Conservation (phyloP, 176 grass and related monocot species). For the Oryza australiensis region DNA sequence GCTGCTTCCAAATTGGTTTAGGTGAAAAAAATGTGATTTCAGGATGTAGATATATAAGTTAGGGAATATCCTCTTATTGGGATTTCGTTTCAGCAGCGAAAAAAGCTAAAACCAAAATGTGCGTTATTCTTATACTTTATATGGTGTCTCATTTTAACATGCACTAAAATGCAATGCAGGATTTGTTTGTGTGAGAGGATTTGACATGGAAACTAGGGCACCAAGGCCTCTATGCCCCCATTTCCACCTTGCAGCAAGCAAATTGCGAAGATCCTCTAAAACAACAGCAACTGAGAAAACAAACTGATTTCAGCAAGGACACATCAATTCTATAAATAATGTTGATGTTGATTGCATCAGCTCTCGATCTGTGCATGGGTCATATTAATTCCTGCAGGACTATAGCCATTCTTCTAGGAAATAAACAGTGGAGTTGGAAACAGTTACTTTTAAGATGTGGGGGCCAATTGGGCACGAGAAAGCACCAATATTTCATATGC, state of each 20-base stretch:
- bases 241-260: slow-evolving; percentile 72
- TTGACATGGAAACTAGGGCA: slow-evolving; percentile 62
- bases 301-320: slow-evolving; percentile 18
- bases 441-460: slow-evolving; percentile 28
- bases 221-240: slow-evolving; percentile 79
- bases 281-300: slow-evolving; percentile 27
- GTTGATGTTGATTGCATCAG: slow-evolving; percentile 19
- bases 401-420: slow-evolving; percentile 32
- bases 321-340: slow-evolving; percentile 20
- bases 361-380: slow-evolving; percentile 33
- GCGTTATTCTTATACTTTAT: not conserved
- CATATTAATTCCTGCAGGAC: slow-evolving; percentile 35
- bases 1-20: slow-evolving; percentile 3
- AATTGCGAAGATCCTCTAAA: slow-evolving; percentile 42
- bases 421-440: slow-evolving; percentile 39
- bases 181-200: slow-evolving; percentile 90
- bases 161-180: slow-evolving; percentile 51
- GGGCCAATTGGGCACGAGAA: slow-evolving; percentile 26
- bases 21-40: not conserved
- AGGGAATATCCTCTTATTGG: not conserved
- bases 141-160: not conserved
- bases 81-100: not conserved
- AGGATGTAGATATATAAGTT: not conserved
- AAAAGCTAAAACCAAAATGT: not conserved
- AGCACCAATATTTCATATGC: slow-evolving; percentile 10